Evolutionary conservation across 805 yeast genomes (phyloP).

Genomic region (Henningerozyma blattae): DNA sequence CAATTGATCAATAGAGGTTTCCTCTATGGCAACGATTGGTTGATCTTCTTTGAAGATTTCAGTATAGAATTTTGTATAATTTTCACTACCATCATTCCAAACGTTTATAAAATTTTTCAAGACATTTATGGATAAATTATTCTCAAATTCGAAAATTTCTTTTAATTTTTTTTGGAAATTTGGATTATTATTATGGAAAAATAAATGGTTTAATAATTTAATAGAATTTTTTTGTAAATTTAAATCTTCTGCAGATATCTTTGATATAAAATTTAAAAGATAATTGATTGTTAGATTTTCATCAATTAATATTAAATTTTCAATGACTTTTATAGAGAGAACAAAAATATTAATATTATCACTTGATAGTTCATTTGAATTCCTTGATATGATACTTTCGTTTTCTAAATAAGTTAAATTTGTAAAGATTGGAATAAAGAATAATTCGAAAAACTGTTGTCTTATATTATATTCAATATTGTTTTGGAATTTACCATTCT

Average conservation of each 20-base stretch:
- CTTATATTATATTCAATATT: constrained; percentile 12
- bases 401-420: constrained; percentile 6
- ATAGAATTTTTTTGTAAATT: constrained; percentile 23
- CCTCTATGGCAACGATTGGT: constrained; percentile 8
- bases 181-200: constrained; percentile 10
- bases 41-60: constrained; percentile 11
- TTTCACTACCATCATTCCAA: constrained; percentile 27
- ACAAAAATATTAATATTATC: constrained; percentile 2
- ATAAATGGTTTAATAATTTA: constrained; percentile 20
- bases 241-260: constrained; percentile 25
- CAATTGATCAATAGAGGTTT: background rate
- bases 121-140: constrained; percentile 14
- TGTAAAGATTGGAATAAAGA: constrained; percentile 13
- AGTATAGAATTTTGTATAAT: constrained; percentile 15
- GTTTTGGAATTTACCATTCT: background rate
- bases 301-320: constrained; percentile 25
- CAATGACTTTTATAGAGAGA: constrained; percentile 19
- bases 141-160: constrained; percentile 9
- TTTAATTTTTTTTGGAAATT: constrained; percentile 3
- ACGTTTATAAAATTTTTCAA: constrained; percentile 14
- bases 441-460: constrained; percentile 13
- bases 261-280: constrained; percentile 24
- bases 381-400: background rate
- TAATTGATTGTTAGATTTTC: constrained; percentile 27
- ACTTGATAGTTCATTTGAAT: background rate